Base-by-base conservation (phyloP, 495 filamentous ascomycete genomes). In the Astrothelium subdiscretum region DNA sequence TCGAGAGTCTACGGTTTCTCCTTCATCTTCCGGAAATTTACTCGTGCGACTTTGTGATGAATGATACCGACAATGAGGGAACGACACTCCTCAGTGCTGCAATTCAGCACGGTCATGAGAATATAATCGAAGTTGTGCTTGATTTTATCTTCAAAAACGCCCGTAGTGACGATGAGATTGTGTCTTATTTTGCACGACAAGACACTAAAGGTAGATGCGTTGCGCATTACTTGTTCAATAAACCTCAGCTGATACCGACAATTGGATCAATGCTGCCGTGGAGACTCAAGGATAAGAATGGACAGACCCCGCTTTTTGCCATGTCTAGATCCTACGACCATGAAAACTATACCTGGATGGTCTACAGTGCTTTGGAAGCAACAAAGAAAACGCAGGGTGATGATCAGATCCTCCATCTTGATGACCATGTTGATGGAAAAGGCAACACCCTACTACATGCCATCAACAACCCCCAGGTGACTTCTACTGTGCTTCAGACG, bases 241-340 rank as follows among this genome's bases (percentile, higher is more conserved):
- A 89, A 3, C 94, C 92, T 2, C 80, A 83, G 26, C 77, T 97
- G 32, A 89, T 97, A 68, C 75, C 76, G 29, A 78, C 81, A 51
- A 82, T 97, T 51, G 90, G 90, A 15, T 78, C 79, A 27, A 71
- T 92, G 68, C 74, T 97, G 54, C 90, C 92, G 10, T 99, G 95
- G 95, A 81, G 83, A 57, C 81, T 89, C 67, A 91, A 87, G 65
- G 95, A 99, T 71, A 95, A 89, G 67, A 96, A 96, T 73, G 95
- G 94, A 0, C 92, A 97, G 72, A 99, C 95, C 4, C 95, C 95
- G 6, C 75, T 99, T 13, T 97, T 97, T 70, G 95, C 95, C 10
- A 77, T 97, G 3, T 96, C 90, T 72, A 83, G 95, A 62, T 96
- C 90, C 0, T 99, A 99, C 70, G 95, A 99, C 71, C 90, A 99